Percentiles rank a stretch among this genome's conserved stretches.
Conservation (phyloP, 129 eudicot species). For the Dittrichia graveolens region DNA sequence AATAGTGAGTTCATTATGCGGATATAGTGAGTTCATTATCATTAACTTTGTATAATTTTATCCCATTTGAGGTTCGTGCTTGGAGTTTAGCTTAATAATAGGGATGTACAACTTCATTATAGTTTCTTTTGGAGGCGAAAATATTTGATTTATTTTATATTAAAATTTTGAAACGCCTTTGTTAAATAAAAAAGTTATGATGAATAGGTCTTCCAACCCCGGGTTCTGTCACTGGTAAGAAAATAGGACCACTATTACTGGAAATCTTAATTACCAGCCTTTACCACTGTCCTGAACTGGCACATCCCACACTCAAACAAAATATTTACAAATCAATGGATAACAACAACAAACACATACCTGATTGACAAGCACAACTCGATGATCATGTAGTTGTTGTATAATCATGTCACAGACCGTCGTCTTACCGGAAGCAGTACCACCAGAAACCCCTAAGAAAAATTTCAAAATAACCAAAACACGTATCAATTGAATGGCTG, state of each 20-base stretch:
- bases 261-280: background rate
- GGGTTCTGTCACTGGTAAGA: too few relatives aligned
- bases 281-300: background rate
- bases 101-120: too few relatives aligned
- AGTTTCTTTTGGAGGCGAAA: too few relatives aligned
- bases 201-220: too few relatives aligned
- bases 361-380: slow-evolving; percentile 97
- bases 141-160: too few relatives aligned
- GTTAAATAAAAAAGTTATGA: too few relatives aligned
- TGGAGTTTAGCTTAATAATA: too few relatives aligned
- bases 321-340: background rate
- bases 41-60: too few relatives aligned
- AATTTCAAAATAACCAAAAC: background rate
- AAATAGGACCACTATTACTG: slow-evolving; percentile 22
- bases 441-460: slow-evolving; percentile 86
- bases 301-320: slow-evolving; percentile 17
- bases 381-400: slow-evolving; percentile 99
- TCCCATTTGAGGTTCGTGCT: too few relatives aligned
- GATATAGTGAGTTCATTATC: too few relatives aligned
- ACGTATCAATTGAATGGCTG: background rate
- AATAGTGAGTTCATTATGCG: too few relatives aligned
- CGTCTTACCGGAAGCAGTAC: slow-evolving; percentile 98
- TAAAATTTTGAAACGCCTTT: too few relatives aligned
- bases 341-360: slow-evolving; percentile 32
- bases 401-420: slow-evolving; percentile 99